These are phyloP conservation scores for Boletus fagicola DNA, from an alignment of 768 basidiomycete species.

Conservation along the genomic window DNA sequence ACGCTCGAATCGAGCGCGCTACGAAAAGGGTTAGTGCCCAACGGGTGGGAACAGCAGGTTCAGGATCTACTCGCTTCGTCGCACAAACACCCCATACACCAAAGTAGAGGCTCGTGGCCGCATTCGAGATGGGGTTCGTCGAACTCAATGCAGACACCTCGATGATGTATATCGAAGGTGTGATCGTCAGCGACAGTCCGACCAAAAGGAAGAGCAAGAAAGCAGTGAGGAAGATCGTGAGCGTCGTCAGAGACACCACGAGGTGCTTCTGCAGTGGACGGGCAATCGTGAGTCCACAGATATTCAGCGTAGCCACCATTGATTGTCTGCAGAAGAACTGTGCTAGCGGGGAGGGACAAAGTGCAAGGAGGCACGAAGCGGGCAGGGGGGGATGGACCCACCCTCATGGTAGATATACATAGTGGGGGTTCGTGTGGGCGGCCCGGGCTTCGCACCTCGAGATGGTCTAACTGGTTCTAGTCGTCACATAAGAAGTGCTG, in stretches of 20 bases:
- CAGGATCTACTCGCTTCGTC: constrained; percentile 38
- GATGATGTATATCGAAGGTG: constrained; percentile 65
- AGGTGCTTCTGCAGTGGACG: constrained; percentile 47
- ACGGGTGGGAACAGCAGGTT: too few species aligned
- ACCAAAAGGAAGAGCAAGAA: constrained; percentile 78
- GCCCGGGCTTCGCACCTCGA: neutral
- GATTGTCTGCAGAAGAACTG: neutral
- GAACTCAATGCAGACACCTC: constrained; percentile 36
- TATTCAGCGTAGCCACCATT: constrained; percentile 16
- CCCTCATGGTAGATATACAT: neutral
- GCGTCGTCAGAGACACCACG: constrained; percentile 45
- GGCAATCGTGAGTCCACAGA: constrained; percentile 21
- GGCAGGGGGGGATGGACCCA: neutral
- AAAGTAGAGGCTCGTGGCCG: constrained; percentile 63
- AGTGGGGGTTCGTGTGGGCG: neutral
- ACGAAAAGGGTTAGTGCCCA: too few species aligned
- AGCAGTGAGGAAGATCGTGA: constrained; percentile 50
- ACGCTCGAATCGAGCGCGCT: too few species aligned
- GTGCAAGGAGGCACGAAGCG: neutral
- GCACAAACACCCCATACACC: constrained; percentile 87
- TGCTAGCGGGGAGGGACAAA: too few species aligned
- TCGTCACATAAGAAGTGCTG: neutral
- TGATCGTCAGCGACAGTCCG: constrained; percentile 72
- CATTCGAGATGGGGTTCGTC: constrained; percentile 41
- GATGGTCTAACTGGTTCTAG: neutral